Evolutionary conservation across 768 basidiomycete genomes (phyloP), one percentile per base, ranked within the genome.

Genomic region (Termitomyces heimii): DNA sequence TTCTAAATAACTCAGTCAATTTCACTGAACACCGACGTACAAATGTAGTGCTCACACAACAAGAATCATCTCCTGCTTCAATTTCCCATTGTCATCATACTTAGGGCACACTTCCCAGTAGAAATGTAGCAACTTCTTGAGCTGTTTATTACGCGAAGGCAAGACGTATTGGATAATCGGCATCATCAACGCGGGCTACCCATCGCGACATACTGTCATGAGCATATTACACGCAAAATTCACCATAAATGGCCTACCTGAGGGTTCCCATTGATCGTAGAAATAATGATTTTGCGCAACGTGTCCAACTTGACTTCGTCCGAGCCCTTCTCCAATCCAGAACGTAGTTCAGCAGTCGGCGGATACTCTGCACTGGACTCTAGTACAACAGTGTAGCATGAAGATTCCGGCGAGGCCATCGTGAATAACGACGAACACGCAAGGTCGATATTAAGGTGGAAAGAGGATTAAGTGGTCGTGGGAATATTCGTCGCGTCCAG

Each of bases 1-100:
- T 98, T 62, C 94, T 95, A 16, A 32, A 35, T 37, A 37, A 43
- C 52, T 18, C 49, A 20, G n/a, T 35, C 62, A 55, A 45, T 28
- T n/a, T 32, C 32, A 37, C 22, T 46, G 18, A 52, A 32, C 42
- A 54, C 22, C 42, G 31, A 4, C 12, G 44, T 45, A 46, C 7
- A 14, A 40, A 53, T 2, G 20, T 51, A 18, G 84, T 92, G 70
- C 53, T 44, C 71, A 95, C 93, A 95, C 94, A 32, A 98, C 96
- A 53, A 98, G 83, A 68, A 98, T 98, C 96, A 98, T 98, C 77
- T 99, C 96, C 74, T 98, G 97, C 81, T 96, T 98, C 63, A 98
- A 74, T 75, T 98, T 98, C 50, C 96, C 96, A 62, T 84, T 87
- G 66, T 98, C 96, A 65, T 98, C 96, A 61, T 95, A 88, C 72